Evolutionary conservation across 129 eudicot genomes (phyloP), one percentile per base, ranked within the genome.

Genomic region (Pulicaria dysenterica): DNA sequence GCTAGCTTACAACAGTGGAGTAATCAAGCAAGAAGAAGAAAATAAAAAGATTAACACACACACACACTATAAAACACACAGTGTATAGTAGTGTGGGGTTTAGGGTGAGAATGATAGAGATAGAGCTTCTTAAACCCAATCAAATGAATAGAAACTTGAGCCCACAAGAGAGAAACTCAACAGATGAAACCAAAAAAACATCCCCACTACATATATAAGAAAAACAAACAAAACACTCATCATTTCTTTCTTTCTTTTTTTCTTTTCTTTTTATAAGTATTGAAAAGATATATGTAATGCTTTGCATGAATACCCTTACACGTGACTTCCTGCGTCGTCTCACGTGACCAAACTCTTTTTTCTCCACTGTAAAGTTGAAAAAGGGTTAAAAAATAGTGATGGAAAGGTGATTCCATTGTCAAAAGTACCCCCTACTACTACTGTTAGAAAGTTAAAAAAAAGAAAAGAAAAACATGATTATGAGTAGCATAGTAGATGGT

Each of bases 301-400:
- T 44, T 83, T 86, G 88, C 91, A 83, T 83, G 91, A 86, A 81
- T 65, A 67, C 64, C 51, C 58, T 3, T 50, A 68, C 87, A 86
- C 91, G 88, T 86, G 88, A 86, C 82, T n/a, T 68, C 38, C 77
- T 60, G 83, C 16, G 79, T 51, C 68, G 10, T 72, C 91, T 83
- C 88, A 83, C 88, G 88, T 86, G 91, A 86, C 86, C 78, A 77
- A 77, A 43, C 53, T 71, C 68, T 58, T 66, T 72, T 72, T 49
- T 75, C 81, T 56, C 66, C 5, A 63, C 85, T 74, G 76, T 74
- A 80, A 83, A 86, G 84, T 73, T 43, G 67, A 66, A 62, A 64
- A 78, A 78, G 81, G 81, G 55, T 64, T 64, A 78, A 73, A 44
- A 79, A 65, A 79, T 79, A 78, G 72, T 78, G 67, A 78, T 77